These are phyloP conservation scores for Saccharomyces mikatae DNA, from an alignment of 805 yeast species.

Conservation along the genomic window DNA sequence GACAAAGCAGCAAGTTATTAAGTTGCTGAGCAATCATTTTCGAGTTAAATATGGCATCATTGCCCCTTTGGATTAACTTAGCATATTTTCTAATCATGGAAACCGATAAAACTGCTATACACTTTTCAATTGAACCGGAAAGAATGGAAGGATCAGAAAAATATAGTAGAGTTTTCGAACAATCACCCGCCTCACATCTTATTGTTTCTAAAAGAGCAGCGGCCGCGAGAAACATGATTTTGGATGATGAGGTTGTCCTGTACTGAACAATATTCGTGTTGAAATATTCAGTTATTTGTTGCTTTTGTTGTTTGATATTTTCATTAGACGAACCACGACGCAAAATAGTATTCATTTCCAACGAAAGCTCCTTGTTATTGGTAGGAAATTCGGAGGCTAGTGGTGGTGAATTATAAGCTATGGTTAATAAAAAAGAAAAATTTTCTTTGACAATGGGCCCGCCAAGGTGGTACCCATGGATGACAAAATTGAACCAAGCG, in stretches of 20 bases:
- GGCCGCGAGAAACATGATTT: slow-evolving; percentile 81
- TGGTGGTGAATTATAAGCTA: slow-evolving; percentile 85
- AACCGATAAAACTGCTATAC: slow-evolving; percentile 56
- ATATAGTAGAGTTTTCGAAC: slow-evolving; percentile 68
- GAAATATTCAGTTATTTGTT: slow-evolving; percentile 36
- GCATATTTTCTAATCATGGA: slow-evolving; percentile 52
- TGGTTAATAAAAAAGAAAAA: slow-evolving; percentile 44
- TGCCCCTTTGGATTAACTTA: slow-evolving; percentile 43
- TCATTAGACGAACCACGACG: slow-evolving; percentile 83
- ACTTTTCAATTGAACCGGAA: slow-evolving; percentile 59
- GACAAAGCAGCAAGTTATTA: slow-evolving; percentile 53
- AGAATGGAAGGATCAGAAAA: slow-evolving; percentile 79
- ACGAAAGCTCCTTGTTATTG: slow-evolving; percentile 80
- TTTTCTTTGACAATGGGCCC: slow-evolving; percentile 47
- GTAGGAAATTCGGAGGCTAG: slow-evolving; percentile 74
- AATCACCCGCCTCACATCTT: slow-evolving; percentile 72
- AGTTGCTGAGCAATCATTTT: slow-evolving; percentile 59
- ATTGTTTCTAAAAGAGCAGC: slow-evolving; percentile 69
- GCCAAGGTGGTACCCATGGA: slow-evolving; percentile 73
- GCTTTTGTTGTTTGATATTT: slow-evolving; percentile 68
- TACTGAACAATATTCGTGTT: slow-evolving; percentile 42
- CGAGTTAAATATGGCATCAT: slow-evolving; percentile 47
- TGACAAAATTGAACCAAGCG: slow-evolving; percentile 89
- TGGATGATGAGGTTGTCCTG: slow-evolving; percentile 56
- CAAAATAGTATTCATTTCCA: slow-evolving; percentile 84